Evolutionary conservation across 768 basidiomycete genomes (phyloP).

Genomic region (Lactarius akahatsu): DNA sequence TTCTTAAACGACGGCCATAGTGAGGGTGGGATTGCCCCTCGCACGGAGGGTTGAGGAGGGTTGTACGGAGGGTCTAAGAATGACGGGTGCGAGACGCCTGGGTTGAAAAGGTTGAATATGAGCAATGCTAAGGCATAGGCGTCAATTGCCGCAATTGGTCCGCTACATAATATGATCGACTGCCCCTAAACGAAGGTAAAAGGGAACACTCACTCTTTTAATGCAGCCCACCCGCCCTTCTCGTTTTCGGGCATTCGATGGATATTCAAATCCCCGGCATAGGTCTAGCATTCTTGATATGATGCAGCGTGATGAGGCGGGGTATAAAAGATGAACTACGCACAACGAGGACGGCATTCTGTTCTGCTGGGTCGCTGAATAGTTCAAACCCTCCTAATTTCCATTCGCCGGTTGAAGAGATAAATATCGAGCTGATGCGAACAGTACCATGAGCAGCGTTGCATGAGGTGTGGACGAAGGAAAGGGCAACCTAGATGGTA

Average conservation of each 20-base stretch:
- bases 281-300: slow-evolving; percentile 47
- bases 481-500: slow-evolving; percentile 67
- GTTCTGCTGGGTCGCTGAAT: slow-evolving; percentile 79
- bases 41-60: slow-evolving; percentile 72
- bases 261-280: slow-evolving; percentile 60
- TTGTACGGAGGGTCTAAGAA: slow-evolving; percentile 72
- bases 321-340: slow-evolving; percentile 36
- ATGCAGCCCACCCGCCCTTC: slow-evolving; percentile 76
- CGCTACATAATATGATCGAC: slow-evolving; percentile 43
- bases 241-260: slow-evolving; percentile 84
- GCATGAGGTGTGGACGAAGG: slow-evolving; percentile 86
- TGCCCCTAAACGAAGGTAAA: slow-evolving; percentile 14
- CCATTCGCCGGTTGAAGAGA: slow-evolving; percentile 96
- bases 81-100: slow-evolving; percentile 60
- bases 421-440: slow-evolving; percentile 73
- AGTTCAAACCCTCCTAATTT: slow-evolving; percentile 94
- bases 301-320: slow-evolving; percentile 22
- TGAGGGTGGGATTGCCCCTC: slow-evolving; percentile 70
- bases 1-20: slow-evolving; percentile 84
- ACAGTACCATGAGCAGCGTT: slow-evolving; percentile 83
- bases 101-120: slow-evolving; percentile 86
- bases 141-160: slow-evolving; percentile 67
- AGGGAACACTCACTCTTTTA: slow-evolving; percentile 69
- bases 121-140: slow-evolving; percentile 87
- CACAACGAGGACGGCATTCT: slow-evolving; percentile 77